Evolutionary conservation across 139 green algal genomes (phyloP).

Genomic region (Chlamydomonas applanata): DNA sequence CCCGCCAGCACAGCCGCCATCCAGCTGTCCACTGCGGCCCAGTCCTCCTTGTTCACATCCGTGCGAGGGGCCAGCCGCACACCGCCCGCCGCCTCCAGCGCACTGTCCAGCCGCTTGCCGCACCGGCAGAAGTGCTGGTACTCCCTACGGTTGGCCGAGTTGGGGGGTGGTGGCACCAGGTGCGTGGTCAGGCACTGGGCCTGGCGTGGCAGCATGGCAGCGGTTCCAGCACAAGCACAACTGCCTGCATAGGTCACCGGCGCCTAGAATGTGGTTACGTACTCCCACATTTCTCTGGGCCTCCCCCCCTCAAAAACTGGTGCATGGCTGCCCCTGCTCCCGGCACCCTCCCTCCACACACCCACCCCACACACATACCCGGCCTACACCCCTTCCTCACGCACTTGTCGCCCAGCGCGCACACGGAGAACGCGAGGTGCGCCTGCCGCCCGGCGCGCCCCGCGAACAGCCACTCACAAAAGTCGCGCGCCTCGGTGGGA

Average conservation of each 20-base stretch:
- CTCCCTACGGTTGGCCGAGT: constrained; percentile 45
- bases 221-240: background rate
- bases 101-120: constrained; percentile 70
- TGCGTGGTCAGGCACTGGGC: background rate
- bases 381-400: no score
- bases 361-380: no score
- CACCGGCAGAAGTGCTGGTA: constrained; percentile 88
- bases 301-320: no score
- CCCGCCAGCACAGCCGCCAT: constrained; percentile 42
- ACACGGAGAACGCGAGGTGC: constrained; percentile 62
- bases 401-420: constrained; percentile 79
- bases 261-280: no score
- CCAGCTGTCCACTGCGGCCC: constrained; percentile 71
- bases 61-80: constrained; percentile 22
- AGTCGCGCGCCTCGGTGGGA: constrained; percentile 76
- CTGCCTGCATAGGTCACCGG: background rate
- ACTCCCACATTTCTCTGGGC: no score
- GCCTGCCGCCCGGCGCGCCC: constrained; percentile 42
- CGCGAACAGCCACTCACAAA: constrained; percentile 81
- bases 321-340: no score
- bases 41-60: constrained; percentile 87
- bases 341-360: no score
- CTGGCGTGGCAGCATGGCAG: no score
- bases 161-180: background rate
- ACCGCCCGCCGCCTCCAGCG: constrained; percentile 54